Base-by-base conservation (phyloP, 2,329 filamentous ascomycete genomes). In the Sclerotinia borealis region DNA sequence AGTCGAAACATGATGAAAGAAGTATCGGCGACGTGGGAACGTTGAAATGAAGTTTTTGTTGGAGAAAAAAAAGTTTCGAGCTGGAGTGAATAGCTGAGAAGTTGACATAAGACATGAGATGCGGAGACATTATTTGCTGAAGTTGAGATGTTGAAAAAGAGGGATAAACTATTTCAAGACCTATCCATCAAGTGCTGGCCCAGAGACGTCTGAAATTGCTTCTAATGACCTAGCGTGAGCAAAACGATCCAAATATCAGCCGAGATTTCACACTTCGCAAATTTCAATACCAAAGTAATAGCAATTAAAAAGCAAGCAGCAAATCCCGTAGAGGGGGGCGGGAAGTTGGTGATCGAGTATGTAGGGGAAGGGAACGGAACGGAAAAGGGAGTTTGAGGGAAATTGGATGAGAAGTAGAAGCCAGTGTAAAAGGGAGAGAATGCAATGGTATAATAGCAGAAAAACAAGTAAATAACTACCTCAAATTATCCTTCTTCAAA, bases 401-500 rank as follows among this genome's bases (percentile, higher is more conserved):
- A 13, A 37, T 34, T 52, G 19, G 31, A 17, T 52, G 50, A 2
- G n/a, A 34, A 29, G 31, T 5, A 36, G 22, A 10, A 19, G 11
- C 15, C 22, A 13, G 17, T 58, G 37, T 43, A 17, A 11, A 4
- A 19, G 17, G 19, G 25, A 8, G 45, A 19, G n/a, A 19, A 15
- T 25, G 47, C 25, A n/a, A n/a, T n/a, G n/a, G n/a, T n/a, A n/a
- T n/a, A n/a, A n/a, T 31, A 17, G 19, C 29, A 49, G 17, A 39
- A 31, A 6, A 45, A 29, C 19, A 39, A 49, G 11, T 9, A 50
- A 25, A 54, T n/a, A 59, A 68, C 55, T 75, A 76, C 72, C 74
- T 78, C 69, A 82, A 74, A 71, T 85, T 84, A 60, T 81, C 79
- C 65, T 59, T 79, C 72, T 79, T 79, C 79, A 84, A 82, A 69